These are phyloP conservation scores for Rhizopogon salebrosus DNA, from an alignment of 768 basidiomycete genomes.

Conservation along the genomic window DNA sequence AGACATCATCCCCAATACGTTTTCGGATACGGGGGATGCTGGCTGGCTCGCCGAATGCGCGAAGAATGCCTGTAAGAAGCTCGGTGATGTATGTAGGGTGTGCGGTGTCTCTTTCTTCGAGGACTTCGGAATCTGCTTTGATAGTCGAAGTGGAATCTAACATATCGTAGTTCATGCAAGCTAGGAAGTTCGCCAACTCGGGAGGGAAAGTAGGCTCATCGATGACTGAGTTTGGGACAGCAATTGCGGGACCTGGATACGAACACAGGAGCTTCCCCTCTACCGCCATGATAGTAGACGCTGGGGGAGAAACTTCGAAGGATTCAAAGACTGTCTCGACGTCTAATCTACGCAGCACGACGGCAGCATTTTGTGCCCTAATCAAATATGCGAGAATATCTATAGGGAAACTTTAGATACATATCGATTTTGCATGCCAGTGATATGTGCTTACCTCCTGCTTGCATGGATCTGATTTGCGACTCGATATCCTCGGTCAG, in stretches of 20 bases:
- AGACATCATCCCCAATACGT: constrained; percentile 19
- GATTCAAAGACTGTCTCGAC: constrained; percentile 28
- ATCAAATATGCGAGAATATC: constrained; percentile 33
- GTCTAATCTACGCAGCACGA: constrained; percentile 27
- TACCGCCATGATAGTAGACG: constrained; percentile 24
- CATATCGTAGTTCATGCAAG: constrained; percentile 20
- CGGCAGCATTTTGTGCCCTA: constrained; percentile 37
- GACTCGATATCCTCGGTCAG: too few species aligned
- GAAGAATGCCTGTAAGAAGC: constrained; percentile 16
- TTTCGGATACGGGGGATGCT: constrained; percentile 9
- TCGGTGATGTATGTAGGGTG: constrained; percentile 19
- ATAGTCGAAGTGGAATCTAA: constrained; percentile 31
- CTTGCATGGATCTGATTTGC: too few species aligned
- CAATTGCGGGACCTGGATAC: constrained; percentile 34
- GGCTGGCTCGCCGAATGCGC: constrained; percentile 9
- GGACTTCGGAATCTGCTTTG: constrained; percentile 32
- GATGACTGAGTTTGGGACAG: constrained; percentile 16
- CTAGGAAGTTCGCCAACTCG: constrained; percentile 33
- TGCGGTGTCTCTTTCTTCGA: constrained; percentile 28
- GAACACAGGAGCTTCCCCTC: constrained; percentile 33
- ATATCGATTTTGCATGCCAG: too few species aligned
- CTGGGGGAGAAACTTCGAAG: constrained; percentile 34
- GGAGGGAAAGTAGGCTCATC: too few species aligned
- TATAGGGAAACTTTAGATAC: too few species aligned
- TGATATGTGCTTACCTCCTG: too few species aligned